Evolutionary conservation across 345 rosid species (phyloP).

Genomic region (Conringia planisiliqua): DNA sequence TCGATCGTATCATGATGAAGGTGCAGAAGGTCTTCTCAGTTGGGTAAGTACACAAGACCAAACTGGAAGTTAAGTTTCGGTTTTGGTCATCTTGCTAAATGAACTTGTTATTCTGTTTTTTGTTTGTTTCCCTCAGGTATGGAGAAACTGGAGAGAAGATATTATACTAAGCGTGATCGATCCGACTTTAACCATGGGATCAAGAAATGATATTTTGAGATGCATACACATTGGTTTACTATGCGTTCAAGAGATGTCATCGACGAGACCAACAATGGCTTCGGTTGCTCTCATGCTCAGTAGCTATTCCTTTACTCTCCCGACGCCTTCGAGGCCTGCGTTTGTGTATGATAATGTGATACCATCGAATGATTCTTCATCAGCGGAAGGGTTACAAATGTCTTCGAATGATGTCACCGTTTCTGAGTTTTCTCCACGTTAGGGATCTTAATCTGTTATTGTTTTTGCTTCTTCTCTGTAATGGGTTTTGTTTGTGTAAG

Average conservation of each 20-base stretch:
- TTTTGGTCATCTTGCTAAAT: not conserved
- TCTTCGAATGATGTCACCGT: constrained; percentile 20
- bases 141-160: constrained; percentile 55
- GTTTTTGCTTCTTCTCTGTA: not conserved
- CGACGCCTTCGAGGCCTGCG: constrained; percentile 43
- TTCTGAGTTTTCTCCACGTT: constrained; percentile 15
- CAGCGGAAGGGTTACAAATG: constrained; percentile 6
- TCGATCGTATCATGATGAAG: not conserved
- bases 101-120: not conserved
- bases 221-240: constrained; percentile 55
- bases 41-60: constrained; percentile 22
- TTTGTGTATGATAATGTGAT: constrained; percentile 23
- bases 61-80: not conserved
- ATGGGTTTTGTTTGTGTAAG: no score
- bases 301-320: constrained; percentile 39
- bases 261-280: constrained; percentile 46
- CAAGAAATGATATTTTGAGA: constrained; percentile 34
- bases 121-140: constrained; percentile 42
- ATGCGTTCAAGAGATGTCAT: constrained; percentile 50
- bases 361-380: not conserved
- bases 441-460: not conserved
- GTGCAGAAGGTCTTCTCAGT: constrained; percentile 23
- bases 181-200: constrained; percentile 26
- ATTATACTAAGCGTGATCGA: constrained; percentile 32
- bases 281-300: constrained; percentile 43